Base-by-base conservation (phyloP, 441 rosid species). In the Pelargonium citronellum region DNA sequence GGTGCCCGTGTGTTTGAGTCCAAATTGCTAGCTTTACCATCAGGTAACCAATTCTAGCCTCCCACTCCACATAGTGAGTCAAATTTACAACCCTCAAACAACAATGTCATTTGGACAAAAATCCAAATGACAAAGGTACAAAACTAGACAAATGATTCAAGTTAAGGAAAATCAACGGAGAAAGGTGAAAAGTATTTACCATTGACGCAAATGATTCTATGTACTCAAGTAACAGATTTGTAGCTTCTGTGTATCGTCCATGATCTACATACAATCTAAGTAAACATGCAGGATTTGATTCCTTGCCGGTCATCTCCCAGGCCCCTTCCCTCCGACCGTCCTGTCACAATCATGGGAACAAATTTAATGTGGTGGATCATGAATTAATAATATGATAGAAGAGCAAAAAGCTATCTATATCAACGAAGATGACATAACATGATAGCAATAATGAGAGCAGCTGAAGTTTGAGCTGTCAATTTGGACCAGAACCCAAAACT, bases 241-340 rank as follows among this genome's bases (percentile, higher is more conserved):
- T 88, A 67, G 98, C 99, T 79, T 95, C 99, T 15, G 83, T 83
- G 75, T 85, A 89, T 75, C 97, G 88, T 65, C 86, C 86, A 76
- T 86, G 82, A 73, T 84, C 86, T 76, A 92, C 97, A 72, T 89
- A 92, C 63, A 95, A 81, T 69, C 81, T 87, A 73, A 95, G 85
- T 84, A 95, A 81, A 72, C 96, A 82, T 17, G 96, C 90, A 60
- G 96, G 87, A 83, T 86, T 89, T 69, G 91, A 85, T 76, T 87
- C 97, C 74, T 86, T 83, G 73, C 96, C 87, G 67, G 87, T 80
- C 99, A 95, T 95, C 63, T 92, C 91, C 83, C 90, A 83, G 67
- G 76, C 81, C 81, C 81, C 80, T 69, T 89, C 95, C 73, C 80
- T 87, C 77, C 77, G 85, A 67, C 79, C 84, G 63, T 82, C 87